A percentile compares a stretch with the other conserved stretches of the same genome.
These are phyloP conservation scores for Glycyrrhiza uralensis DNA, from an alignment of 306 rosid genomes.

Conservation along the genomic window DNA sequence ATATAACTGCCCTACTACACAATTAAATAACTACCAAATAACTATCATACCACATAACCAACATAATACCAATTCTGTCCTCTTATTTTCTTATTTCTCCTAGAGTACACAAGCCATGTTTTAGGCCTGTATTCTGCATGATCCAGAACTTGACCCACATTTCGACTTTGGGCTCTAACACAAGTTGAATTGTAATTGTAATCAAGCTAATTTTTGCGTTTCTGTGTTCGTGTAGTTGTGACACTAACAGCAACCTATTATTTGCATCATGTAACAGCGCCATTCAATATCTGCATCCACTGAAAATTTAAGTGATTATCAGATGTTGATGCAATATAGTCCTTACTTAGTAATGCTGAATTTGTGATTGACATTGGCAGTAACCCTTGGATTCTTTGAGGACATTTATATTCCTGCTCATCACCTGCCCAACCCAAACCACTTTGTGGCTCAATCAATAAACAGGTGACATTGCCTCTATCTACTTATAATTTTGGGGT, in stretches of 20 bases:
- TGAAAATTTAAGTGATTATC: conserved; percentile 10
- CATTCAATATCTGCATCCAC: conserved; percentile 13
- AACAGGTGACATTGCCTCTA: conserved; percentile 43
- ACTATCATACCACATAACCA: too few relatives aligned
- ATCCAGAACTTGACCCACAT: too few relatives aligned
- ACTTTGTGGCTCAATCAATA: conserved; percentile 36
- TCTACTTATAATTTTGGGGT: background rate
- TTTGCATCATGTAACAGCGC: background rate
- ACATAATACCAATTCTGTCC: too few relatives aligned
- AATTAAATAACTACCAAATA: too few relatives aligned
- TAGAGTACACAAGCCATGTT: too few relatives aligned
- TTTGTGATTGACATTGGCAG: conserved; percentile 53
- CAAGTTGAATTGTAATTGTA: conserved; percentile 1
- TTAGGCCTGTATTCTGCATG: too few relatives aligned
- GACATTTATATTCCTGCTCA: conserved; percentile 64
- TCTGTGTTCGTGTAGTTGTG: background rate
- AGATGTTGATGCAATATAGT: background rate
- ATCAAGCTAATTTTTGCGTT: background rate
- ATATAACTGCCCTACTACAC: too few relatives aligned
- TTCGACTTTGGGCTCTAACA: too few relatives aligned
- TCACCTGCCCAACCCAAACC: conserved; percentile 53
- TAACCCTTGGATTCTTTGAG: conserved; percentile 81
- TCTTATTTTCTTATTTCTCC: too few relatives aligned
- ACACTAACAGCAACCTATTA: background rate
- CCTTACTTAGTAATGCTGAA: conserved; percentile 19